Evolutionary conservation across 768 basidiomycete genomes (phyloP).

Genomic region (Leccinum incarnatum): DNA sequence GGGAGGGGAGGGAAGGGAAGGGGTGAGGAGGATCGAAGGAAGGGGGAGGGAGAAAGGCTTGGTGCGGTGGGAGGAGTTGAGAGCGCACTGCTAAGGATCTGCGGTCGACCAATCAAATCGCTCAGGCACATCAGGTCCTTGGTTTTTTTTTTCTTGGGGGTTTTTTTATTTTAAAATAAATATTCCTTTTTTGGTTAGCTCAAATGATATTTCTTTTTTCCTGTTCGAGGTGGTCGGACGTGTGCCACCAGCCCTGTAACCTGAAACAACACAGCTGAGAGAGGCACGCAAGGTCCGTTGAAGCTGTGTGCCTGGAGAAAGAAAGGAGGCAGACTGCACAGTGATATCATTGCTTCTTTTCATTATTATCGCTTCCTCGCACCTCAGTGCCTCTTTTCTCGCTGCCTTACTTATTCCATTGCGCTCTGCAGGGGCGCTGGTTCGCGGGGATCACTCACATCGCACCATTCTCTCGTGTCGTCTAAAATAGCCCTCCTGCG

Average conservation of each 20-base stretch:
- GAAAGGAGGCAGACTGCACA: not conserved
- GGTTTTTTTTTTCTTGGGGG: not conserved
- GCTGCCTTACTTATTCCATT: not conserved
- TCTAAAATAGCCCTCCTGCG: not conserved
- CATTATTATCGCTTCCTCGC: constrained; percentile 5
- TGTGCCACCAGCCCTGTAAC: constrained; percentile 6
- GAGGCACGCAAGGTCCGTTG: constrained; percentile 1
- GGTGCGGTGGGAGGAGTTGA: constrained; percentile 31
- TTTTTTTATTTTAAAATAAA: not conserved
- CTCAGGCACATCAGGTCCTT: constrained; percentile 39
- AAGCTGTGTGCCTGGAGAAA: constrained; percentile 7
- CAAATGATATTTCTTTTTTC: not conserved
- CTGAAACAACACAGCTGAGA: not conserved
- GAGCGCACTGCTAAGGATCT: constrained; percentile 32
- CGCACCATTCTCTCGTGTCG: not conserved
- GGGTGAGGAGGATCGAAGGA: constrained; percentile 17
- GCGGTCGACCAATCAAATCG: constrained; percentile 32
- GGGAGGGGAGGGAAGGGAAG: not conserved
- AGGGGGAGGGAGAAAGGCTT: constrained; percentile 25
- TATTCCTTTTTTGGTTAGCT: constrained; percentile 2
- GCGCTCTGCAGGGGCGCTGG: constrained; percentile 4
- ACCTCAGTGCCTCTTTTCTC: constrained; percentile 5
- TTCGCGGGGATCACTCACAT: constrained; percentile 16
- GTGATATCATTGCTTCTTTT: constrained; percentile 8
- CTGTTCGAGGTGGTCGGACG: not conserved